A percentile compares a stretch with the other conserved stretches of the same genome.
Conservation (phyloP, 768 basidiomycete species). For the Chalciporus pseudorubinellus region DNA sequence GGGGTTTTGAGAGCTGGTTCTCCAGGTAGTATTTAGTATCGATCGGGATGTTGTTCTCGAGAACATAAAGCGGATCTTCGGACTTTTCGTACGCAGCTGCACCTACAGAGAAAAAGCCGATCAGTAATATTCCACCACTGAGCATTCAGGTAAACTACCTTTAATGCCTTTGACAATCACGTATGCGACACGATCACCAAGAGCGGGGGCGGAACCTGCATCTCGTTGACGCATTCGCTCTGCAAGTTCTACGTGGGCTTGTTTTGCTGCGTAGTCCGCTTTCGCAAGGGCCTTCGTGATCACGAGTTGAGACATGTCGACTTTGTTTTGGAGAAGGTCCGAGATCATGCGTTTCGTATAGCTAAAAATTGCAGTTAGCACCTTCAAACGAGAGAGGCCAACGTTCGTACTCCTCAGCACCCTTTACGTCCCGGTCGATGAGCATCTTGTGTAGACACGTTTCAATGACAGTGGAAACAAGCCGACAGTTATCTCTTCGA, state of each 20-base stretch:
- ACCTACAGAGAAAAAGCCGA: slow-evolving; percentile 41
- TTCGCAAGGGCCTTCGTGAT: slow-evolving; percentile 97
- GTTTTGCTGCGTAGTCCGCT: slow-evolving; percentile 89
- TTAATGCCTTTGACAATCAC: slow-evolving; percentile 97
- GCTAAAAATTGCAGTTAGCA: slow-evolving; percentile 41
- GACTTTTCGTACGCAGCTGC: slow-evolving; percentile 99
- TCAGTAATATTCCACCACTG: not conserved
- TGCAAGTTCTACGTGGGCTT: slow-evolving; percentile 94
- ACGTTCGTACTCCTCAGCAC: slow-evolving; percentile 77
- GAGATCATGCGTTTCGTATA: slow-evolving; percentile 93
- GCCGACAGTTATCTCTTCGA: slow-evolving; percentile 95
- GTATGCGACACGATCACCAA: slow-evolving; percentile 98
- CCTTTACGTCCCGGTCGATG: slow-evolving; percentile 91
- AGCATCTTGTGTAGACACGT: slow-evolving; percentile 98
- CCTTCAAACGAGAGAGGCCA: slow-evolving; percentile 4
- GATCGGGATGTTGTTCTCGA: slow-evolving; percentile 97
- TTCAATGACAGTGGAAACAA: slow-evolving; percentile 96
- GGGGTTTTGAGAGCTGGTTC: slow-evolving; percentile 94
- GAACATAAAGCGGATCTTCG: slow-evolving; percentile 94
- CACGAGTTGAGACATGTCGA: slow-evolving; percentile 99
- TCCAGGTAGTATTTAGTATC: slow-evolving; percentile 98
- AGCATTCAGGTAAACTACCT: slow-evolving; percentile 43
- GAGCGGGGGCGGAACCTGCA: slow-evolving; percentile 94
- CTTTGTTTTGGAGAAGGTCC: slow-evolving; percentile 91
- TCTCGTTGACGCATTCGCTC: slow-evolving; percentile 96